Evolutionary conservation across 306 rosid genomes (phyloP).

Genomic region (Alnus glutinosa): DNA sequence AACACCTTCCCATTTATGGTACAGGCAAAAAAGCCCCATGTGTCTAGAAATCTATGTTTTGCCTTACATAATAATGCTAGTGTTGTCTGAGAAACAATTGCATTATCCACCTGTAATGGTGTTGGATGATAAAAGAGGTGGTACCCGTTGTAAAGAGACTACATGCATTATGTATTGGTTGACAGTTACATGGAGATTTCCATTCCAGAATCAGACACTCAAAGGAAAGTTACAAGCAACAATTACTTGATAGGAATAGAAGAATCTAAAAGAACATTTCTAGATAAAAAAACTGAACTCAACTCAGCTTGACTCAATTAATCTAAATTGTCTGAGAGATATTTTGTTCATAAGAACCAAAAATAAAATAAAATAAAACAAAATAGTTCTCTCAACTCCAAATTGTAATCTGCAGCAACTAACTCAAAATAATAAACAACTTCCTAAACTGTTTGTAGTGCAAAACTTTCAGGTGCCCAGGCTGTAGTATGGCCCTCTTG

Average conservation of each 20-base stretch:
- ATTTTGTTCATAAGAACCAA: neutral
- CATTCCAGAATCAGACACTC: neutral
- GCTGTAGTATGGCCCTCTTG: no score
- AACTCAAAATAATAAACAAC: no score
- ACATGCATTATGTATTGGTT: neutral
- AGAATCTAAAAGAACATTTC: neutral
- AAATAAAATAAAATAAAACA: neutral
- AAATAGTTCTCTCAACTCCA: neutral
- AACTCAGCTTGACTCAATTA: neutral
- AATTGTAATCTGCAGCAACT: neutral
- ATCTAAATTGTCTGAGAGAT: neutral
- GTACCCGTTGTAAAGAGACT: neutral
- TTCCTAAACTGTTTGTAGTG: no score
- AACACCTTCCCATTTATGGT: no score
- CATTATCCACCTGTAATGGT: neutral
- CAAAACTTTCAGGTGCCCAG: no score
- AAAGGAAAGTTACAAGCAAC: conserved; percentile 1
- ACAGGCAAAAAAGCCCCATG: no score
- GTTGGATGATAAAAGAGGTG: neutral
- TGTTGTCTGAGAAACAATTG: no score
- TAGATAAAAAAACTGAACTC: neutral
- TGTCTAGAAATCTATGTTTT: no score
- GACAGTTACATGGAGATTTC: neutral
- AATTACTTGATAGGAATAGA: neutral
- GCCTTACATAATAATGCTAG: no score